Evolutionary conservation across 2,329 filamentous ascomycete genomes (phyloP).

Genomic region (Chrysoporthe puriensis): DNA sequence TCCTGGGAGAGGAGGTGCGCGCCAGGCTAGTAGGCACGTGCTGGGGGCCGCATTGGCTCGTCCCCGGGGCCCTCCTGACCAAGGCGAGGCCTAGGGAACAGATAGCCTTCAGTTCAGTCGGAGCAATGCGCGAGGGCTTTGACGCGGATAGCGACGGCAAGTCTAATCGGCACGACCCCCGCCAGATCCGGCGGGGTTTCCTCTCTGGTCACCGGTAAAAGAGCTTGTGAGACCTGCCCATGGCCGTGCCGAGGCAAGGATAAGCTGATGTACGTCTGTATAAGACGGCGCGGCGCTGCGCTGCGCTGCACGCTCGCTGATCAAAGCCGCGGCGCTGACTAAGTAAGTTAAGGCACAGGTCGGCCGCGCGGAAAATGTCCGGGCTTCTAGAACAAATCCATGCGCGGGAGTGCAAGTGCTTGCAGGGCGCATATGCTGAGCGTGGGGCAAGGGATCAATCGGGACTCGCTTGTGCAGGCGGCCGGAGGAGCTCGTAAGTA

Average conservation of each 20-base stretch:
- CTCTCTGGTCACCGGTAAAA: background rate
- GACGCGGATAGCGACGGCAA: background rate
- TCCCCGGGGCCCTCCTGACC: background rate
- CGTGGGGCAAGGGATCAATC: conserved; percentile 3
- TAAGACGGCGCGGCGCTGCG: background rate
- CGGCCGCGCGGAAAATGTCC: background rate
- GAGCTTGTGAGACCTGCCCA: background rate
- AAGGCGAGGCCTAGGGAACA: background rate
- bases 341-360: too few species aligned
- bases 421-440: background rate
- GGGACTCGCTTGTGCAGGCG: background rate
- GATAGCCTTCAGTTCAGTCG: background rate
- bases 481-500: conserved; percentile 1
- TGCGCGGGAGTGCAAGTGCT: background rate
- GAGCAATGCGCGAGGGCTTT: background rate
- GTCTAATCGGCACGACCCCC: background rate
- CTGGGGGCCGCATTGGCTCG: background rate
- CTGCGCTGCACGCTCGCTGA: background rate
- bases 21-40: background rate
- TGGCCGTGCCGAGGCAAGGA: conserved; percentile 4
- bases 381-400: conserved; percentile 1
- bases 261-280: background rate
- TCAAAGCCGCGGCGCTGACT: background rate
- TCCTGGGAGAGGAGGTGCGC: background rate
- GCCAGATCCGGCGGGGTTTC: background rate